phyloP scores from a whole-genome alignment of 345 rosid species.

The Citrus sp. region DNA sequence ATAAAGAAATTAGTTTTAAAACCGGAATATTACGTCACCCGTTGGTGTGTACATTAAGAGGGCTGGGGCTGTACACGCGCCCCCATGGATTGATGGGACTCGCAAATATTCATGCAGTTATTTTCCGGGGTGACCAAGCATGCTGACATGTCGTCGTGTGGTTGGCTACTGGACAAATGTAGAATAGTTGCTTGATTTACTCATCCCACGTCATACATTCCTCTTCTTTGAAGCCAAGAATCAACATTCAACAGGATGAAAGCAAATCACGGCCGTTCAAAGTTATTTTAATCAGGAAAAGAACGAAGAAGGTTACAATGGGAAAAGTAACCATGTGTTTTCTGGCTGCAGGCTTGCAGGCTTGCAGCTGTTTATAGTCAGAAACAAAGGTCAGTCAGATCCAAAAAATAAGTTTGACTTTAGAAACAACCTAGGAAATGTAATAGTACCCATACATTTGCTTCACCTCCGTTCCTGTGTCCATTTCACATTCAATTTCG shows the following conservation, averaged over 20 bases:
- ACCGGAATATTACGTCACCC: not conserved
- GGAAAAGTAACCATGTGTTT: conserved; percentile 4
- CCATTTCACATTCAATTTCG: not conserved
- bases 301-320: not conserved
- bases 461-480: not conserved
- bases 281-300: not conserved
- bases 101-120: not conserved
- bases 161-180: not conserved
- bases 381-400: conserved; percentile 18
- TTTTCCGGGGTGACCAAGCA: not conserved
- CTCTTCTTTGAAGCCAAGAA: not conserved
- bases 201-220: conserved; percentile 9
- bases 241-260: not conserved
- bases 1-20: too few relatives aligned
- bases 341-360: too few relatives aligned
- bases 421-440: conserved; percentile 11
- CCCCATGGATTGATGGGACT: not conserved
- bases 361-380: not conserved
- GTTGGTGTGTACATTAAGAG: too few relatives aligned
- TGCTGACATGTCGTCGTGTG: conserved; percentile 6
- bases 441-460: not conserved
- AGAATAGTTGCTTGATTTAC: not conserved
- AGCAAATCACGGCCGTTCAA: conserved; percentile 18
- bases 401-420: conserved; percentile 19
- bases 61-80: not conserved